Evolutionary conservation across 257 asterid species (phyloP).

Genomic region (Schizonepeta tenuifolia): DNA sequence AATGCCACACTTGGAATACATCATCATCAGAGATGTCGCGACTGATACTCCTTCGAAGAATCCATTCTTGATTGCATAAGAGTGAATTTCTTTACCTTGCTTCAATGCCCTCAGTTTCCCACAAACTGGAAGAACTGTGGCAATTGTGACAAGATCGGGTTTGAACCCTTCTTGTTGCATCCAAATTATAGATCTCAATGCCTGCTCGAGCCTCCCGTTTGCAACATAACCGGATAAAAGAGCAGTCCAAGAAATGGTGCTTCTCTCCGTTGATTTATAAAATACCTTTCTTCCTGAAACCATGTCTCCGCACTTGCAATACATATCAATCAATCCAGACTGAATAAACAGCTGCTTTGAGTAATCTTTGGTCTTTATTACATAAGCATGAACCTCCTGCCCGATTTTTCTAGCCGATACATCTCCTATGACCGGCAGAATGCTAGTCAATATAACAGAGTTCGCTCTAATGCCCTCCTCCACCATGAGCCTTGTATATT

Average conservation of each 20-base stretch:
- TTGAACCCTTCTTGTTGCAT: constrained; percentile 95
- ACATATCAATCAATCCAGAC: constrained; percentile 88
- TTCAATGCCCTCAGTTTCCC: constrained; percentile 65
- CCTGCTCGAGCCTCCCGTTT: constrained; percentile 84
- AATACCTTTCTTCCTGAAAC: constrained; percentile 80
- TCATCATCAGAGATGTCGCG: constrained; percentile 84
- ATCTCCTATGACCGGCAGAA: constrained; percentile 78
- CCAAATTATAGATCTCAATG: constrained; percentile 76
- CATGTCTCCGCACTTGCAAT: constrained; percentile 88
- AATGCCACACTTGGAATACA: constrained; percentile 74
- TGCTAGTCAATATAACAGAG: constrained; percentile 73
- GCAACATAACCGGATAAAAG: constrained; percentile 76
- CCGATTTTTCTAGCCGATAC: constrained; percentile 60
- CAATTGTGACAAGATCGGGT: constrained; percentile 83
- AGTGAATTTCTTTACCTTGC: constrained; percentile 80
- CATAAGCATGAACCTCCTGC: constrained; percentile 82
- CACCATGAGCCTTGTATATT: constrained; percentile 67
- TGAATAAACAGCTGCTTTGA: constrained; percentile 68
- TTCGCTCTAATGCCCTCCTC: constrained; percentile 61
- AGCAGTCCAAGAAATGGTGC: constrained; percentile 85
- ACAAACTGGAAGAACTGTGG: constrained; percentile 92
- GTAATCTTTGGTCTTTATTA: constrained; percentile 72
- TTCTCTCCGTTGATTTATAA: constrained; percentile 69
- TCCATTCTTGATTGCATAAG: constrained; percentile 65
- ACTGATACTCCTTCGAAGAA: constrained; percentile 56